phyloP scores from a whole-genome alignment of 345 rosid genomes.

The Balakata baccata region DNA sequence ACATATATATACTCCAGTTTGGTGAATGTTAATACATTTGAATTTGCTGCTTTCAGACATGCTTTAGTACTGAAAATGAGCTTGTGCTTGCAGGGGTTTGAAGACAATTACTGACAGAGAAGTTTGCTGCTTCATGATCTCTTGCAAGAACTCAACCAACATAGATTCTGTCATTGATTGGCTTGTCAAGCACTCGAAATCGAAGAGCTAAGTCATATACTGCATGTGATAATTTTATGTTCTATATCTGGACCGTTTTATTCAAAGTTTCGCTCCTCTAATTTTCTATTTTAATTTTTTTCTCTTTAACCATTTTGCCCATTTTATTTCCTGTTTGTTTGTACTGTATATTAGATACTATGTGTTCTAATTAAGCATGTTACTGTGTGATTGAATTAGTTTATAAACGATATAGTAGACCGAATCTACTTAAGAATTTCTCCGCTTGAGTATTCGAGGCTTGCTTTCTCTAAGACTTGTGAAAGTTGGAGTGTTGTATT shows the following conservation, averaged over 20 bases:
- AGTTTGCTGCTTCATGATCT: slow-evolving; percentile 69
- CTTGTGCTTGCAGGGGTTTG: slow-evolving; percentile 46
- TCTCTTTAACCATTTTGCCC: too few relatives aligned
- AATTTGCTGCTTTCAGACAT: neutral
- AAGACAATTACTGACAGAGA: slow-evolving; percentile 49
- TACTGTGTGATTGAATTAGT: too few relatives aligned
- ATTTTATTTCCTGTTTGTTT: neutral
- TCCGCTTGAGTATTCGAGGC: neutral
- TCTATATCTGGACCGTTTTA: neutral
- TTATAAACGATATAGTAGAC: too few relatives aligned
- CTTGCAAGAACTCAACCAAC: slow-evolving; percentile 72
- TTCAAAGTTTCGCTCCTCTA: too few relatives aligned
- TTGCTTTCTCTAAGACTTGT: neutral
- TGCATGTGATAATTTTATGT: neutral
- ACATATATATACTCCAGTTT: neutral
- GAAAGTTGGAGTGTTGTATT: too few relatives aligned
- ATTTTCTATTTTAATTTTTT: too few relatives aligned
- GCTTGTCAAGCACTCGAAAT: slow-evolving; percentile 69
- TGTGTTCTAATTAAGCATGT: neutral
- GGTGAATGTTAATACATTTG: neutral
- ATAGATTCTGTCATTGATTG: slow-evolving; percentile 64
- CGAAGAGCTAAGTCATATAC: slow-evolving; percentile 38
- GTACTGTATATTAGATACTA: neutral
- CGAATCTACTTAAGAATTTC: too few relatives aligned
- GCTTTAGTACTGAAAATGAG: neutral